These are phyloP conservation scores for Cenchrus fungigraminus DNA, from an alignment of 176 grass and related monocot species.

Conservation along the genomic window DNA sequence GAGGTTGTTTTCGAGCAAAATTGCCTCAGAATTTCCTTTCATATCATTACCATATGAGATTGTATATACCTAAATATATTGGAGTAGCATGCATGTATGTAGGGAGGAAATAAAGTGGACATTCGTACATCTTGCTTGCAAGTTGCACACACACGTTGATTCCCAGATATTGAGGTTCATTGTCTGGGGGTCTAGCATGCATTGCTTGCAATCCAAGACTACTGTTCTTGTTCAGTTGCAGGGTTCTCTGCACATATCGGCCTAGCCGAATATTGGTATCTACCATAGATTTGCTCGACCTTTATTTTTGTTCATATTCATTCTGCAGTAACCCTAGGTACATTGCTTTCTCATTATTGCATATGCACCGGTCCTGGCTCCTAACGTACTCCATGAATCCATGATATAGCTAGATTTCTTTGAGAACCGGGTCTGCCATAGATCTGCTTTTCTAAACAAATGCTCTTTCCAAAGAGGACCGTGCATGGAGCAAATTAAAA, in stretches of 20 bases:
- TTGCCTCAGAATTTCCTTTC: too few relatives aligned
- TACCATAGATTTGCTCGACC: background rate
- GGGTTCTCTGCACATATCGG: background rate
- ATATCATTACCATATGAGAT: too few relatives aligned
- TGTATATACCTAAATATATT: background rate
- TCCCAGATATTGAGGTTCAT: background rate
- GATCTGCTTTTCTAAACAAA: background rate
- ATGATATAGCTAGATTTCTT: conserved; percentile 9
- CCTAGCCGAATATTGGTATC: background rate
- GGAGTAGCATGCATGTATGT: background rate
- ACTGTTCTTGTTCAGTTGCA: background rate
- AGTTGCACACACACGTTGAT: background rate
- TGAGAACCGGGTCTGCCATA: background rate
- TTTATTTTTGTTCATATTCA: background rate
- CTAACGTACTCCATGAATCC: background rate
- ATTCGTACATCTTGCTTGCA: background rate
- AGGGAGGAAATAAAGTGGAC: background rate
- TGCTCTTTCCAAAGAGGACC: background rate
- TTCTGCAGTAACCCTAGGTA: background rate
- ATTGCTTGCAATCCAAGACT: background rate
- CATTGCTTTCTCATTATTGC: conserved; percentile 26
- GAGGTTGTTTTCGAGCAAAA: too few relatives aligned
- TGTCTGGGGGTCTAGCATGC: conserved; percentile 14
- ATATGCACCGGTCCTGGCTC: background rate
- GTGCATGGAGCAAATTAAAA: background rate